Percentiles rank a stretch among this genome's conserved stretches.
phyloP scores from a whole-genome alignment of 225 moss, liverwort and hornwort species.

The Neckera pumila region DNA sequence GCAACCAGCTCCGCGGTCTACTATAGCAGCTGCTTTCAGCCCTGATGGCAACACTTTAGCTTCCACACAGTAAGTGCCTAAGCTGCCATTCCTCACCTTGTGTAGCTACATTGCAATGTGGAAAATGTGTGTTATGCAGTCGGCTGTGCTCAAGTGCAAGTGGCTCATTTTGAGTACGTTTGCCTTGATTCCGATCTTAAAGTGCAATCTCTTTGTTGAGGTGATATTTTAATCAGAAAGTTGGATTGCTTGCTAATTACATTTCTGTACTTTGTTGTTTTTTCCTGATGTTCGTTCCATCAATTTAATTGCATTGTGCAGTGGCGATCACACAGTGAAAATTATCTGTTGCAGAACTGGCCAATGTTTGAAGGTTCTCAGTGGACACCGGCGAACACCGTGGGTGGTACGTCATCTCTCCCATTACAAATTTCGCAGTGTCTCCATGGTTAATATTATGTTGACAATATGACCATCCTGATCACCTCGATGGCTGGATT shows the following conservation, averaged over 20 bases:
- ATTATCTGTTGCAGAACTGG: constrained; percentile 98
- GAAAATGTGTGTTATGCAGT: neutral
- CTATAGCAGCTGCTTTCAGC: constrained; percentile 98
- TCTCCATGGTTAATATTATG: neutral
- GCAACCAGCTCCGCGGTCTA: constrained; percentile 90
- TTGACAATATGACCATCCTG: neutral
- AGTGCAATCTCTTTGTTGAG: neutral
- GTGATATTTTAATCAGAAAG: neutral
- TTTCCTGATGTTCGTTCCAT: neutral
- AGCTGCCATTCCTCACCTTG: neutral
- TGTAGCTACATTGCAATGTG: neutral
- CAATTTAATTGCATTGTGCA: constrained; percentile 24
- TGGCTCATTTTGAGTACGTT: neutral
- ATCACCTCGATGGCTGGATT: neutral
- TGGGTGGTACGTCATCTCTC: constrained; percentile 77
- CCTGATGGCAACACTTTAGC: constrained; percentile 98
- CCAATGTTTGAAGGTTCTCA: constrained; percentile 85
- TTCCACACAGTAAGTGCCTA: constrained; percentile 77
- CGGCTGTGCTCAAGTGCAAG: neutral
- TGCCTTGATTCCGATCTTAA: neutral
- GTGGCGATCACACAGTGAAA: constrained; percentile 98
- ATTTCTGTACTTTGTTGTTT: neutral
- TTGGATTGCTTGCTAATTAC: neutral
- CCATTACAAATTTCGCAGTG: neutral
- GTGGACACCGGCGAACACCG: constrained; percentile 94